Evolutionary conservation across 1,284 basidiomycete species (phyloP), one percentile per base, ranked within the genome.

Genomic region (Apiotrichum montevideense): DNA sequence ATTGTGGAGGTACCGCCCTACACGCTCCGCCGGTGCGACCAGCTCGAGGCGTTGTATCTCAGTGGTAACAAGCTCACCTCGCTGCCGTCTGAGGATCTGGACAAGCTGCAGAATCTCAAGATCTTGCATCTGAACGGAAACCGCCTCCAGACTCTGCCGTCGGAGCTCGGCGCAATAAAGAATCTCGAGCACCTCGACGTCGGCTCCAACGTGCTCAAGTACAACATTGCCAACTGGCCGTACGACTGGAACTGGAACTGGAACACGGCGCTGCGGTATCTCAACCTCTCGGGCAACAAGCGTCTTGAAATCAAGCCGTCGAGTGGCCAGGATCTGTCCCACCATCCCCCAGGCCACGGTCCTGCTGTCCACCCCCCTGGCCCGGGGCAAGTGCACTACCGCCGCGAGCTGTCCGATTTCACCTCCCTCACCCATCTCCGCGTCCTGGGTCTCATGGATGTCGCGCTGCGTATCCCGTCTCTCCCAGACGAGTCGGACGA

Each of bases 211-310:
- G 77, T 86, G 52, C 81, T 99, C 76, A 94, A 91, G 81, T 98
- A 98, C 78, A 99, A 98, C 73, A 94, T 98, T 65, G 89, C 92
- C 68, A 99, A 98, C 71, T 95, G 87, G 87, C 90, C 95, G 70
- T 99, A 95, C 76, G 96, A 99, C 78, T 98, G 95, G 95, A 98
- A 99, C 75, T 99, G 96, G 96, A 98, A 98, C 74, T 96, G 93
- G 81, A 98, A 98, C 74, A 85, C 86, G 61, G 88, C 89, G 63
- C 82, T 99, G 59, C 87, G 86, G 54, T 98, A 97, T 76, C 86
- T 91, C 63, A 92, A 91, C 70, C 69, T 92, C 52, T 91, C 89
- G 0, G 89, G 89, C 13, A 92, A 92, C 78, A 89, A 90, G 76
- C 83, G 87, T 46, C 80, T 92, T n/a, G 87, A 88, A 78, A 90